Percentiles rank a stretch among this genome's conserved stretches.
Evolutionary conservation across 345 rosid species (phyloP).

Genomic region (Eucalyptus decipiens): DNA sequence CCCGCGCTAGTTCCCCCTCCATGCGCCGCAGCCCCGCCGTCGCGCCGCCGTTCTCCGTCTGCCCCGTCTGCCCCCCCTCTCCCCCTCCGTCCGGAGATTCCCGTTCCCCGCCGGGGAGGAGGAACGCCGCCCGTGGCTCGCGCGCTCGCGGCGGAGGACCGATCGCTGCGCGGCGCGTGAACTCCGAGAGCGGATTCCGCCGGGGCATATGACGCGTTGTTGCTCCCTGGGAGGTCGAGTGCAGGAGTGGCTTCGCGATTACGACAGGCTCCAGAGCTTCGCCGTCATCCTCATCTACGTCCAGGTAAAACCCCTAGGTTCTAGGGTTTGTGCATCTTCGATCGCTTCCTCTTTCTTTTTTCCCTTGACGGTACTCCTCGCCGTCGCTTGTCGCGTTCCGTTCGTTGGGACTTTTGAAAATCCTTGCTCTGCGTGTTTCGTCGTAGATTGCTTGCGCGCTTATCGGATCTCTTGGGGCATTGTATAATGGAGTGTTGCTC

Average conservation of each 20-base stretch:
- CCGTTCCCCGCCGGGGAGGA: background rate
- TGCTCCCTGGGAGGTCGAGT: constrained; percentile 27
- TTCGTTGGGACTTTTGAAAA: background rate
- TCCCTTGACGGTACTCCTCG: background rate
- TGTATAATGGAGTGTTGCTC: constrained; percentile 72
- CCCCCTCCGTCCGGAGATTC: background rate
- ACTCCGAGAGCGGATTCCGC: background rate
- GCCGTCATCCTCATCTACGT: constrained; percentile 73
- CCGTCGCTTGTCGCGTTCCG: background rate
- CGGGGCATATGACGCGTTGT: constrained; percentile 1
- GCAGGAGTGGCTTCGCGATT: constrained; percentile 56
- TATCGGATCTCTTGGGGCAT: constrained; percentile 82
- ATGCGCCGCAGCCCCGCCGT: background rate
- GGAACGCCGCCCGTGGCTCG: background rate
- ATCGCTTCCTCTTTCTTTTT: background rate
- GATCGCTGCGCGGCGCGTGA: background rate
- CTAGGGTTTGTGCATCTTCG: background rate
- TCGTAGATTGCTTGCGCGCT: constrained; percentile 71
- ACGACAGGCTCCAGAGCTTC: constrained; percentile 51
- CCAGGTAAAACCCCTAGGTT: constrained; percentile 27
- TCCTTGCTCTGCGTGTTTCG: background rate
- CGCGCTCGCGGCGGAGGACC: background rate
- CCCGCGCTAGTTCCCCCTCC: background rate
- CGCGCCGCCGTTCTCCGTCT: background rate
- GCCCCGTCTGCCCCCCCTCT: background rate